Percentiles rank a stretch among this genome's conserved stretches.
phyloP scores from a whole-genome alignment of 257 asterid genomes.

The Parsonsia alboflavescens region DNA sequence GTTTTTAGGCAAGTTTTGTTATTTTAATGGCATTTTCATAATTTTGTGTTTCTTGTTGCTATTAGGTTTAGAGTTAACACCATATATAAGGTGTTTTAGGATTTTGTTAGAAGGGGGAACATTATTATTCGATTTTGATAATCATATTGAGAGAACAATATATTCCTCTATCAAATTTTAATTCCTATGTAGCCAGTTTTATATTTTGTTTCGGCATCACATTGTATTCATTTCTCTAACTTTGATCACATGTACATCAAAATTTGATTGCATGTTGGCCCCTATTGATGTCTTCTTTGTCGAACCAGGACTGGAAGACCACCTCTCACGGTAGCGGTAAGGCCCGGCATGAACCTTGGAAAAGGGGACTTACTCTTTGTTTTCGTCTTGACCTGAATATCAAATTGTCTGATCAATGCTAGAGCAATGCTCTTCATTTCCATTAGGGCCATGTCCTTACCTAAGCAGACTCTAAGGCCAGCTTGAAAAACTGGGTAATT shows the following conservation, averaged over 20 bases:
- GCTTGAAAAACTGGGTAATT: conserved; percentile 52
- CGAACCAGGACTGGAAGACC: conserved; percentile 41
- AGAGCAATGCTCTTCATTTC: conserved; percentile 42
- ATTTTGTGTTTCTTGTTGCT: too few relatives aligned
- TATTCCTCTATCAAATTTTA: too few relatives aligned
- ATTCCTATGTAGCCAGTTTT: too few relatives aligned
- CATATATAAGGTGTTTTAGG: too few relatives aligned
- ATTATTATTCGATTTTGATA: too few relatives aligned
- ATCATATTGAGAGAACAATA: too few relatives aligned
- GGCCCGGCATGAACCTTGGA: conserved; percentile 40
- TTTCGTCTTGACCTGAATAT: conserved; percentile 16
- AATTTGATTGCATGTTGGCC: neutral
- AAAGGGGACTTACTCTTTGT: conserved; percentile 18
- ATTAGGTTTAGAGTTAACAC: too few relatives aligned
- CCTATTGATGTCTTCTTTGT: conserved; percentile 16
- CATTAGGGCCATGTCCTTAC: conserved; percentile 45
- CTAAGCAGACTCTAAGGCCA: conserved; percentile 53
- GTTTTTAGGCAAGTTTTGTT: too few relatives aligned
- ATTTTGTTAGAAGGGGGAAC: too few relatives aligned
- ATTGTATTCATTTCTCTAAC: too few relatives aligned
- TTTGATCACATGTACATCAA: neutral
- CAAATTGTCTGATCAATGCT: conserved; percentile 38
- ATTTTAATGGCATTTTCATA: too few relatives aligned
- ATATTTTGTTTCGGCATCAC: too few relatives aligned
- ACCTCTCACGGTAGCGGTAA: conserved; percentile 47